Percentiles rank a stretch among this genome's conserved stretches.
Evolutionary conservation across 768 basidiomycete species (phyloP).

Genomic region (Trametes meyenii): DNA sequence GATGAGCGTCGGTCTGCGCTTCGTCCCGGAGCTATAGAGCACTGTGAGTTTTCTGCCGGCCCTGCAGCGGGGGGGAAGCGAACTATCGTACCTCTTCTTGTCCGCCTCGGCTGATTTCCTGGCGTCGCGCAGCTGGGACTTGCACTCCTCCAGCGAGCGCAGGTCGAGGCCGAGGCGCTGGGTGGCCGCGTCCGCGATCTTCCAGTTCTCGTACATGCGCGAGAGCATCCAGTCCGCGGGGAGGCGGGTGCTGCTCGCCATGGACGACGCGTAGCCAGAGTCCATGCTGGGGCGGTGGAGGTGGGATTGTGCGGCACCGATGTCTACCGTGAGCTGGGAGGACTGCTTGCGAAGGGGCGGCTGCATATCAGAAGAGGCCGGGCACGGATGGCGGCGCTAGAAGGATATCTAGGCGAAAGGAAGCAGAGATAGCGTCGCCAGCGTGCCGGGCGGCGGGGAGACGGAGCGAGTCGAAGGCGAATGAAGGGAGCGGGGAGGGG

Average conservation of each 20-base stretch:
- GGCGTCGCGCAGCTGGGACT: slow-evolving; percentile 15
- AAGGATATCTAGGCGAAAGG: slow-evolving; percentile 1
- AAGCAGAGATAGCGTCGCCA: background rate
- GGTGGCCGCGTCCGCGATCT: slow-evolving; percentile 25
- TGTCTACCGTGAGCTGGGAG: slow-evolving; percentile 8
- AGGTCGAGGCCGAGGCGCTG: slow-evolving; percentile 21
- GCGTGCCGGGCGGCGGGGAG: background rate
- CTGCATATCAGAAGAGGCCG: slow-evolving; percentile 6
- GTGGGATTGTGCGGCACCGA: background rate
- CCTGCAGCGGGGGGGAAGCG: background rate
- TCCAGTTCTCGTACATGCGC: slow-evolving; percentile 23
- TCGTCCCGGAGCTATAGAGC: slow-evolving; percentile 4
- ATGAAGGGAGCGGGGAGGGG: background rate
- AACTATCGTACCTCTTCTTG: slow-evolving; percentile 9
- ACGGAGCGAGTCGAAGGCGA: background rate
- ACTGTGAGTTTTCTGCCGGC: background rate
- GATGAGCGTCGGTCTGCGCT: slow-evolving; percentile 15
- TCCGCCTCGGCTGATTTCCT: slow-evolving; percentile 4
- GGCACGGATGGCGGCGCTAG: background rate
- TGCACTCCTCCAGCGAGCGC: slow-evolving; percentile 14
- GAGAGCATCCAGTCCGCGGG: slow-evolving; percentile 20
- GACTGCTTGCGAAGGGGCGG: background rate
- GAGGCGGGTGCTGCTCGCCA: slow-evolving; percentile 1
- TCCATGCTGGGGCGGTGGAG: slow-evolving; percentile 10
- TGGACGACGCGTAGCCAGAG: slow-evolving; percentile 23